A percentile compares a stretch with the other conserved stretches of the same genome.
Evolutionary conservation across 495 filamentous ascomycete genomes (phyloP).

Genomic region (Terfezia boudieri): DNA sequence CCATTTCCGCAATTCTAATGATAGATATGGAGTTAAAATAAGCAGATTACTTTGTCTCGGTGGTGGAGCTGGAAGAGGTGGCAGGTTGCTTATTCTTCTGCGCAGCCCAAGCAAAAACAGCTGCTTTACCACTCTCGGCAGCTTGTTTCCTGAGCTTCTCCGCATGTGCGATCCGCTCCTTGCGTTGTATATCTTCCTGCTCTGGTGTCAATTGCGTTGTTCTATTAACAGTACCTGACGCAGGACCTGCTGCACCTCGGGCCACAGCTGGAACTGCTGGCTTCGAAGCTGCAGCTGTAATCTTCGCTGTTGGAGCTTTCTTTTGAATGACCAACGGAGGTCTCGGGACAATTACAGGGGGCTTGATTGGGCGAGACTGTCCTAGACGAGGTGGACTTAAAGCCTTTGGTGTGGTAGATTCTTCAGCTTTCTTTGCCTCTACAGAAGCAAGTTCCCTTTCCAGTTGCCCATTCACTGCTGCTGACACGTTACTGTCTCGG

Average conservation of each 20-base stretch:
- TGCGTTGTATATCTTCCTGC: not conserved
- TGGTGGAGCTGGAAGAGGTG: no score
- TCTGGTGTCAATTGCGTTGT: not conserved
- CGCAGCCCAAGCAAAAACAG: conserved; percentile 11
- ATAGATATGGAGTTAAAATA: no score
- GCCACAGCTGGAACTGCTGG: not conserved
- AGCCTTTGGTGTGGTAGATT: not conserved
- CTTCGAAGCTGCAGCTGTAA: not conserved
- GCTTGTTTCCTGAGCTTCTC: conserved; percentile 6
- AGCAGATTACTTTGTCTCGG: no score
- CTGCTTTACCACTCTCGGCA: conserved; percentile 11
- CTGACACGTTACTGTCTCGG: not conserved
- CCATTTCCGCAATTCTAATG: no score
- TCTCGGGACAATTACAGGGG: not conserved
- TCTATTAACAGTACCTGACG: not conserved
- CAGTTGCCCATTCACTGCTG: not conserved
- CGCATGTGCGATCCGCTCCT: not conserved
- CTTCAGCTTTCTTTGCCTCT: not conserved
- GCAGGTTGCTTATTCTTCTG: conserved; percentile 4
- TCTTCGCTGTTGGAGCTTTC: not conserved
- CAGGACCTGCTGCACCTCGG: not conserved
- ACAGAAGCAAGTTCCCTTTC: not conserved
- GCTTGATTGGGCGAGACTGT: not conserved
- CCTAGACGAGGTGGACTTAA: not conserved
- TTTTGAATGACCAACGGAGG: not conserved